Base-by-base conservation (phyloP, 2,329 filamentous ascomycete genomes). In the Hypoxylon sp. region DNA sequence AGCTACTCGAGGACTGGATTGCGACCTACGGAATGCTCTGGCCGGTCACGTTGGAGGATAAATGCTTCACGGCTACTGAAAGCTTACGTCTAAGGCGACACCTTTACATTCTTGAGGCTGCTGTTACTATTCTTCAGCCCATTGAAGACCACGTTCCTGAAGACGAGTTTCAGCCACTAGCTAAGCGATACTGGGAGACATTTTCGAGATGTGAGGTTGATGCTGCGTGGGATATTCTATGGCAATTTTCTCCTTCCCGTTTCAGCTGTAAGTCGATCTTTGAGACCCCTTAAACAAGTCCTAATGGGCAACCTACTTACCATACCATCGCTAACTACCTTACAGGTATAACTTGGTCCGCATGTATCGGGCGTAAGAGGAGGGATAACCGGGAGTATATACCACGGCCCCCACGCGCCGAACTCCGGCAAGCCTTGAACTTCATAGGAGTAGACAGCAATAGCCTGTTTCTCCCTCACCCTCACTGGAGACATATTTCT, bases 1-100 rank as follows among this genome's bases (percentile, higher is more conserved):
- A 61, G 25, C 10, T 46, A 8, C 7, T 64, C 3, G 1, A 64
- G 7, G 49, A 58, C n/a, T 67, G 64, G 64, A 25, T 53, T 7
- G 13, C 20, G 3, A 51, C 22, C 1, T 40, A 61, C 11, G 48
- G 14, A 1, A 44, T 37, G 1, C 13, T 51, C 1, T 67, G 61
- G 22, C 60, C 64, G 0, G 14, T 58, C 7, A 51, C n/a, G 14
- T 10, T 61, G 8, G 30, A 20, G 5, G 14, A 33, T 3, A 57
- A 40, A 40, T 10, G 6, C 3, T 56, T 58, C 22, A 70, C 63
- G 0, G 3, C 11, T 13, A 70, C 64, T 10, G 67, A 70, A n/a
- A 20, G 20, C 1, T 30, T 51, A 2, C 67, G 56, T 13, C 37
- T 55, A 11, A 57, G 46, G 14, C 35, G 61, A 44, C n/a, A 60